A percentile compares a stretch with the other conserved stretches of the same genome.
These are phyloP conservation scores for Tuber magnatum DNA, from an alignment of 495 filamentous ascomycete species.

Conservation along the genomic window DNA sequence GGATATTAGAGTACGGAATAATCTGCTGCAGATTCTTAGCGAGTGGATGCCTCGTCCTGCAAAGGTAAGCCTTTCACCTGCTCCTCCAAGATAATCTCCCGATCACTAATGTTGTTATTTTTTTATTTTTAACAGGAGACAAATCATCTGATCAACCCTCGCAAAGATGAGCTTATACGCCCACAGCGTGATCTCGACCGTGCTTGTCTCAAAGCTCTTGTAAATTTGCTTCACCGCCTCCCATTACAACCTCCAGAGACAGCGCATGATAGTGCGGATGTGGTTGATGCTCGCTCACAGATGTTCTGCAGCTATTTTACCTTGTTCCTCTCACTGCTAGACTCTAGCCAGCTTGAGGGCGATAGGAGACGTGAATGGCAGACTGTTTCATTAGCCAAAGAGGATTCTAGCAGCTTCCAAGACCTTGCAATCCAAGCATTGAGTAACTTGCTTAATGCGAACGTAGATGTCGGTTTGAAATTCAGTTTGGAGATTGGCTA, in stretches of 20 bases:
- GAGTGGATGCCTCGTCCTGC: conserved; percentile 55
- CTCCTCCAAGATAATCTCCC: not conserved
- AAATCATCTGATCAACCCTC: conserved; percentile 13
- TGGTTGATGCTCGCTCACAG: conserved; percentile 56
- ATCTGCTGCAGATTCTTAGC: conserved; percentile 57
- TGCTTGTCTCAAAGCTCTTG: conserved; percentile 55
- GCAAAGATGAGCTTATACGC: conserved; percentile 49
- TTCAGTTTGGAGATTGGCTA: conserved; percentile 60
- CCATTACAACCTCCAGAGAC: conserved; percentile 58
- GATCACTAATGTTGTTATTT: not conserved
- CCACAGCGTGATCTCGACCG: conserved; percentile 57
- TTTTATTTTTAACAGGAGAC: not conserved
- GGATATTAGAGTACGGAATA: conserved; percentile 58
- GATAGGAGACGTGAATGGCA: conserved; percentile 44
- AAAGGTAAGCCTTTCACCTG: conserved; percentile 43
- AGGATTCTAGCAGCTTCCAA: conserved; percentile 48
- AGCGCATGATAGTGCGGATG: conserved; percentile 52
- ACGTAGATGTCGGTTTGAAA: conserved; percentile 62
- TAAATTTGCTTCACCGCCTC: conserved; percentile 56
- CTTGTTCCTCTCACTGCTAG: conserved; percentile 55
- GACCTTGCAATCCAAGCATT: conserved; percentile 59
- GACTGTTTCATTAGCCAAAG: conserved; percentile 42
- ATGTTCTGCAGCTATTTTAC: conserved; percentile 65
- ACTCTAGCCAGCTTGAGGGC: conserved; percentile 49
- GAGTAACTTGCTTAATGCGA: conserved; percentile 59